These are phyloP conservation scores for Sclerotinia spermophila DNA, from an alignment of 2,329 filamentous ascomycete genomes.

Conservation along the genomic window DNA sequence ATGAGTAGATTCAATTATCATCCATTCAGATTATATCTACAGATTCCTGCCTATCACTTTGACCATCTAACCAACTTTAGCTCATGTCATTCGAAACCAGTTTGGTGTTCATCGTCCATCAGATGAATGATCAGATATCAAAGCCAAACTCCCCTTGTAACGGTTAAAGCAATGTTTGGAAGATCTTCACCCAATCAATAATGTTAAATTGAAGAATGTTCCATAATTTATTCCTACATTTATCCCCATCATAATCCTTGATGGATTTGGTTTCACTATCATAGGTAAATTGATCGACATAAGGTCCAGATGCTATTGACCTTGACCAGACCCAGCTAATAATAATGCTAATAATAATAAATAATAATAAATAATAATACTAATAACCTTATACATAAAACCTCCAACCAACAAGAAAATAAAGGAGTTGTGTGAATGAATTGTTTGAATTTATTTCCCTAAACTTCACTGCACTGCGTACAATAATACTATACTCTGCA, in stretches of 20 bases:
- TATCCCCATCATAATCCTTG: not conserved
- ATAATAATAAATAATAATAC: not conserved
- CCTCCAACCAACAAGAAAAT: slow-evolving; percentile 1
- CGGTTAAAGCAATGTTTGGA: not conserved
- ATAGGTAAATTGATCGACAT: not conserved
- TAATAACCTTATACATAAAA: no score
- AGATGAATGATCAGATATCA: slow-evolving; percentile 8
- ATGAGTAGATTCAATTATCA: not conserved
- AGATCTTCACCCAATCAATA: slow-evolving; percentile 11
- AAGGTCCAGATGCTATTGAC: slow-evolving; percentile 14
- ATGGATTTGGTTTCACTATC: slow-evolving; percentile 12
- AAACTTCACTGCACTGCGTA: not conserved
- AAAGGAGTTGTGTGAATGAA: not conserved
- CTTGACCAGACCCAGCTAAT: not conserved
- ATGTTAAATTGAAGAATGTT: not conserved
- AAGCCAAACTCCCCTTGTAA: slow-evolving; percentile 2
- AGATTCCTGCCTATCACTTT: not conserved
- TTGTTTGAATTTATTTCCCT: not conserved
- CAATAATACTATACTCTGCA: not conserved
- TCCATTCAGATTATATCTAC: not conserved
- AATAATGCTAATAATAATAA: not conserved
- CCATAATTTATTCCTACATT: slow-evolving; percentile 2
- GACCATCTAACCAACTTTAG: not conserved
- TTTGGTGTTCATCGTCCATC: not conserved
- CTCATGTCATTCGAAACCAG: not conserved